phyloP scores from a whole-genome alignment of 140 eudicot species.

The Erigeron philadelphicus region DNA sequence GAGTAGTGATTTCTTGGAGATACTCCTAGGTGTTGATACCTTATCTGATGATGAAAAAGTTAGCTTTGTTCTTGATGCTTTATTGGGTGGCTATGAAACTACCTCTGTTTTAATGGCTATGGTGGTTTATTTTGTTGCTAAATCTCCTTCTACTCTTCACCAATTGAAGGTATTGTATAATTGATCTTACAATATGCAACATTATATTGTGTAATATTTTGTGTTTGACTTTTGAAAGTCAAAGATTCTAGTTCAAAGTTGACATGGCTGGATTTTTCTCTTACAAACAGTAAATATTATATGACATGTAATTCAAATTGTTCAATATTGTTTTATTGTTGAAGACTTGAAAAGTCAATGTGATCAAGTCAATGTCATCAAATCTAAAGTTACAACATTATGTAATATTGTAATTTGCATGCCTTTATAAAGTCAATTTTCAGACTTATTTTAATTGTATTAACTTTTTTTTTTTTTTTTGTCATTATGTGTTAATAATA shows the following conservation, averaged over 20 bases:
- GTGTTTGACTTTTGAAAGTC: slow-evolving; percentile 21
- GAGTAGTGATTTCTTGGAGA: slow-evolving; percentile 67
- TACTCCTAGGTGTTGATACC: slow-evolving; percentile 61
- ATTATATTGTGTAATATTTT: neutral
- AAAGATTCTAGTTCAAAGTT: neutral
- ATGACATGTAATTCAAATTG: no score
- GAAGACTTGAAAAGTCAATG: neutral
- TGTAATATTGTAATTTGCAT: neutral
- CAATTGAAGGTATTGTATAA: slow-evolving; percentile 48
- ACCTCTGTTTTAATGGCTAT: slow-evolving; percentile 59
- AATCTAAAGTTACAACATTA: no score
- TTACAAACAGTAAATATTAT: neutral
- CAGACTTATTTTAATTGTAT: neutral
- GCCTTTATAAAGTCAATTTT: slow-evolving; percentile 12
- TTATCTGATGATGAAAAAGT: slow-evolving; percentile 79
- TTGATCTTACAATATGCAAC: neutral
- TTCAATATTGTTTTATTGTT: neutral
- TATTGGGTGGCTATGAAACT: slow-evolving; percentile 83
- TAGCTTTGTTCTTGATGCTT: slow-evolving; percentile 82
- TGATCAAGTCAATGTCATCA: no score
- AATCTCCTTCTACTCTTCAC: slow-evolving; percentile 46
- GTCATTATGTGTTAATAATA: slow-evolving; percentile 23
- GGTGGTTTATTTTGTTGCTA: slow-evolving; percentile 56
- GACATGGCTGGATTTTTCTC: slow-evolving; percentile 18
- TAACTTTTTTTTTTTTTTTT: neutral